Base-by-base conservation (phyloP, 257 asterid species). In the Paraleonurus japonicus region DNA sequence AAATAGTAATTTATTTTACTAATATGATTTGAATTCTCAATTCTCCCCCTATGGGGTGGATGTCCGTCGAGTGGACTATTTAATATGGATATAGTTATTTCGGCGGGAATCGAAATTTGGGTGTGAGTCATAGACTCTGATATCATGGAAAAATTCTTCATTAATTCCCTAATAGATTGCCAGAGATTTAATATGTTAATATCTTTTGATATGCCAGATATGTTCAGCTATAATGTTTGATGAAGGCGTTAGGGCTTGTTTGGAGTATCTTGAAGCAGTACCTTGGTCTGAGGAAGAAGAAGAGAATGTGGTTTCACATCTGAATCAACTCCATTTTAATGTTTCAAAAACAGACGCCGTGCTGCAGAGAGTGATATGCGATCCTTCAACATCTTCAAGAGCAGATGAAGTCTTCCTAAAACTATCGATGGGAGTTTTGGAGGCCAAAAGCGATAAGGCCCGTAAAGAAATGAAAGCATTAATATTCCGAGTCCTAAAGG, bases 231-330 rank as follows among this genome's bases (percentile, higher is more conserved):
- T 95, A 67, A 72, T 82, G 79, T 95, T 88, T 69, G 96, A 86
- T 48, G 96, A 81, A 70, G 98, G 96, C 66, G 71, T 87, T 7
- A 81, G 65, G 45, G 91, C 96, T 41, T 92, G 98, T 62, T 80
- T 88, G 85, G 95, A 88, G 78, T 87, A 84, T 71, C 80, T 95
- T 5, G 99, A 88, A 85, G 87, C 96, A 30, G 84, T 87, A 20
- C 99, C 99, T 5, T 95, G 99, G 99, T 75, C 95, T 0, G 90
- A 85, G 78, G 92, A 79, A 26, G 96, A 95, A 80, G 96, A 95
- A 80, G 92, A 80, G 33, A 85, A 70, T 28, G 86, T 94, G 0
- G 83, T 91, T 24, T 81, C 86, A 5, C 78, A 78, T 70, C 85
- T 94, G 16, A 75, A 72, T 79, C 83, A 85, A 60, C 96, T 94